Conservation (phyloP, 306 rosid species). For the Hylodesmum podocarpum region DNA sequence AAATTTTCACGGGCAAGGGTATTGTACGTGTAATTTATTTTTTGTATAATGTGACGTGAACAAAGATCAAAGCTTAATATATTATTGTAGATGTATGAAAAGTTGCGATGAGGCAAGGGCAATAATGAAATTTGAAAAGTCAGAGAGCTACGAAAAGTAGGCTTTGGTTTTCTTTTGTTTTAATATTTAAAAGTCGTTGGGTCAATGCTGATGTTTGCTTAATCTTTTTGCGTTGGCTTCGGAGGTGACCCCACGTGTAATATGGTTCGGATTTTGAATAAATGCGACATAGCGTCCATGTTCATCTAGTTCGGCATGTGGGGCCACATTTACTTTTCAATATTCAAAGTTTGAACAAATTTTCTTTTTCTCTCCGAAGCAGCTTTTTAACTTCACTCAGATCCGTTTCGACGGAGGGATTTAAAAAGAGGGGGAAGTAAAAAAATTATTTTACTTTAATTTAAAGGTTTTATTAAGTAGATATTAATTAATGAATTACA, state of each 20-base stretch:
- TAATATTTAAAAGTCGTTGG: not conserved
- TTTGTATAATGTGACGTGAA: too few relatives aligned
- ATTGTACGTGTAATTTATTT: too few relatives aligned
- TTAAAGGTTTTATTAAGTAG: too few relatives aligned
- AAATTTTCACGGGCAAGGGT: not conserved
- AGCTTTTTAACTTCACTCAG: not conserved
- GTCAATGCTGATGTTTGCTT: slow-evolving; percentile 25
- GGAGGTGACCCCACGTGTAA: slow-evolving; percentile 28
- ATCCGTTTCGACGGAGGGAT: not conserved
- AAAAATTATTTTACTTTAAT: too few relatives aligned
- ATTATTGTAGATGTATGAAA: too few relatives aligned
- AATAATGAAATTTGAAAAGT: slow-evolving; percentile 1
- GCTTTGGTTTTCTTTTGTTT: not conserved
- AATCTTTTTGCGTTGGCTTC: not conserved
- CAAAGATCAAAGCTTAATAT: too few relatives aligned
- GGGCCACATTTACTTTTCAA: not conserved
- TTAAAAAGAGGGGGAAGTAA: too few relatives aligned
- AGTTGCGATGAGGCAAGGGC: not conserved
- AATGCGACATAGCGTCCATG: not conserved
- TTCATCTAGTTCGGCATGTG: slow-evolving; percentile 15
- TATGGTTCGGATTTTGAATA: slow-evolving; percentile 9
- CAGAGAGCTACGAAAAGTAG: not conserved
- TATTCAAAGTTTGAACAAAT: not conserved
- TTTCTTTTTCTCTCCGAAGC: not conserved
- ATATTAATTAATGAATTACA: too few relatives aligned